Conservation (phyloP, 495 filamentous ascomycete genomes). For the Bathelium albidoporum region DNA sequence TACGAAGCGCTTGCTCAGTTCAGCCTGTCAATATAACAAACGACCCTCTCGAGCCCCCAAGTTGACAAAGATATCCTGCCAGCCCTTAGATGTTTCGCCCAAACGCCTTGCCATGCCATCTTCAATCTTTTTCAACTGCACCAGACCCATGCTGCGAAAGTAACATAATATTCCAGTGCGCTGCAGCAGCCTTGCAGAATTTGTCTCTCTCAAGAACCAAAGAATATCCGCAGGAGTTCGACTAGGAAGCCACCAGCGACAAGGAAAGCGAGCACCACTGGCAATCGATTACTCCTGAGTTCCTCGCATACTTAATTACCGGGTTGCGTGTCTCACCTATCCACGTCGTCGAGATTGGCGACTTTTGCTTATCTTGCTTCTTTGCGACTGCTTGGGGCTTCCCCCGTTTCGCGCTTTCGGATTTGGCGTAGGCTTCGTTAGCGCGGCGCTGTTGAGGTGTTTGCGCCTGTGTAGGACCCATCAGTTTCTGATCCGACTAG, state of each 20-base stretch:
- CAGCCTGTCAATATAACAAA: background rate
- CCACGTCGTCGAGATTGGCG: constrained; percentile 70
- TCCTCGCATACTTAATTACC: background rate
- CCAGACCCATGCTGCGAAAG: too few species aligned
- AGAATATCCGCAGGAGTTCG: constrained; percentile 72
- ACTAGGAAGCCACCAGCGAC: constrained; percentile 77
- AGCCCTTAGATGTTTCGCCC: background rate
- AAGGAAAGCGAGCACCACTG: constrained; percentile 70
- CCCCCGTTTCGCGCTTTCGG: constrained; percentile 70
- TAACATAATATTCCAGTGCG: background rate
- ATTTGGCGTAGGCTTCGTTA: constrained; percentile 74
- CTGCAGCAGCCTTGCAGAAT: background rate
- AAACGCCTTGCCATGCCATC: background rate
- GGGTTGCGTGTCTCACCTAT: constrained; percentile 53
- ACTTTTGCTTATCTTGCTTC: constrained; percentile 58
- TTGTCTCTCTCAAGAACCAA: constrained; percentile 21
- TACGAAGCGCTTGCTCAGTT: background rate
- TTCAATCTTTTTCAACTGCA: background rate
- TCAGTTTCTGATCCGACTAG: too few species aligned
- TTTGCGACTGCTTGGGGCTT: constrained; percentile 64
- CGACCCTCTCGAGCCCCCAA: background rate
- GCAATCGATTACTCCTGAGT: background rate
- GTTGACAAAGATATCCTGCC: background rate
- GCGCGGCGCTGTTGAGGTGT: constrained; percentile 85
- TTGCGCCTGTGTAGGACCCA: constrained; percentile 57